A percentile compares a stretch with the other conserved stretches of the same genome.
Conservation (phyloP, 1,139 yeast species). For the Arxiozyma telluris region DNA sequence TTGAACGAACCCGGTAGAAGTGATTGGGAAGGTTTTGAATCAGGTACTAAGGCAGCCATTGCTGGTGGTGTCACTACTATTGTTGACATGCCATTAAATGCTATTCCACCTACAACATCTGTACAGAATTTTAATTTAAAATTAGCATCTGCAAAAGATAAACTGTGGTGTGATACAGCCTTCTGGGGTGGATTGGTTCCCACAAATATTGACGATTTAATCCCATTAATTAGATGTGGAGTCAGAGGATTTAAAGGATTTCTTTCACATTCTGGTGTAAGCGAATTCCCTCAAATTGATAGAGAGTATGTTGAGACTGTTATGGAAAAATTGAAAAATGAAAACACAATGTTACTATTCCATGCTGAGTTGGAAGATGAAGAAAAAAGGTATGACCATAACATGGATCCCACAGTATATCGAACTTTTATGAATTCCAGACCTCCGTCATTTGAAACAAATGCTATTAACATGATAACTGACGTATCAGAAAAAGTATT, state of each 20-base stretch:
- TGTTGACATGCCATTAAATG: slow-evolving; percentile 91
- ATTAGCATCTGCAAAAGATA: slow-evolving; percentile 65
- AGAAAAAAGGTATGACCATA: slow-evolving; percentile 33
- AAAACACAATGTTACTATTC: slow-evolving; percentile 72
- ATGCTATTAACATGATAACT: slow-evolving; percentile 68
- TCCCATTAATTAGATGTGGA: slow-evolving; percentile 72
- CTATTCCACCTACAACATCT: slow-evolving; percentile 90
- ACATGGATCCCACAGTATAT: slow-evolving; percentile 47
- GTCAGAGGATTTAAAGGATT: slow-evolving; percentile 91
- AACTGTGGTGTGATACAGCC: slow-evolving; percentile 89
- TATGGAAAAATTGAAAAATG: slow-evolving; percentile 49
- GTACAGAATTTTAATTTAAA: slow-evolving; percentile 66
- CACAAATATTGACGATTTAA: slow-evolving; percentile 54
- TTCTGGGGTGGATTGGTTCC: slow-evolving; percentile 97
- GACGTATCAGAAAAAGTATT: slow-evolving; percentile 19
- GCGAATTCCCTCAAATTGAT: slow-evolving; percentile 79
- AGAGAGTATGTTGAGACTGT: slow-evolving; percentile 56
- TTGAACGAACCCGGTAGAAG: slow-evolving; percentile 91
- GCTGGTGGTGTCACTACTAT: slow-evolving; percentile 95
- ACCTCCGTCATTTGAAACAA: slow-evolving; percentile 80
- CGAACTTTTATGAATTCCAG: slow-evolving; percentile 71
- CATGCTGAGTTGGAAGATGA: slow-evolving; percentile 79
- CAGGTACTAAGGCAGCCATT: slow-evolving; percentile 89
- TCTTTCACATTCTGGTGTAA: slow-evolving; percentile 85
- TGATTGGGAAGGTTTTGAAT: slow-evolving; percentile 92